Evolutionary conservation across 1,139 yeast genomes (phyloP).

Genomic region (Pichia sp.): DNA sequence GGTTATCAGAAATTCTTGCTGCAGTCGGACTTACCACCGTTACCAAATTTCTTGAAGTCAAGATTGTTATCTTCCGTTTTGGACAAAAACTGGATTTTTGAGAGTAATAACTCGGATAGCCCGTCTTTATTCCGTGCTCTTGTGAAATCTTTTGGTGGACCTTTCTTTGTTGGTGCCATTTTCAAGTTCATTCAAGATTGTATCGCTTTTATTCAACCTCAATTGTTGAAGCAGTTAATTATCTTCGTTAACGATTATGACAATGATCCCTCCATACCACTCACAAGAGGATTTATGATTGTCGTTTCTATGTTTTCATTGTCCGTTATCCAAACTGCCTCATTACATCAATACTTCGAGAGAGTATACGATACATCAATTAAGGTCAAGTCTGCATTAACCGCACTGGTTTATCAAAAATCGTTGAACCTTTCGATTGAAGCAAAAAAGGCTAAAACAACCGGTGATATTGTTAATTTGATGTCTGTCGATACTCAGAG

Average conservation of each 20-base stretch:
- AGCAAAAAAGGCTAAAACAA: constrained; percentile 69
- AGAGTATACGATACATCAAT: constrained; percentile 86
- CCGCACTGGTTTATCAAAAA: constrained; percentile 75
- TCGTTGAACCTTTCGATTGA: constrained; percentile 79
- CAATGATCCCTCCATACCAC: constrained; percentile 45
- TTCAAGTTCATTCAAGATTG: constrained; percentile 77
- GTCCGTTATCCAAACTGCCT: constrained; percentile 77
- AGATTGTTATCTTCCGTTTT: constrained; percentile 47
- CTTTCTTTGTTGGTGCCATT: constrained; percentile 66
- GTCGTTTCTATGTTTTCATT: constrained; percentile 80
- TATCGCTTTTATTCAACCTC: constrained; percentile 87
- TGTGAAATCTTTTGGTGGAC: constrained; percentile 62
- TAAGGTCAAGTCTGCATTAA: constrained; percentile 78
- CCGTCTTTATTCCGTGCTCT: constrained; percentile 71
- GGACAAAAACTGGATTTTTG: constrained; percentile 55
- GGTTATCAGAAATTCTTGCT: constrained; percentile 74
- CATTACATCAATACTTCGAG: constrained; percentile 89
- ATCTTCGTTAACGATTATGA: constrained; percentile 77
- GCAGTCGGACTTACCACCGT: constrained; percentile 74
- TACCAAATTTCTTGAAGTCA: constrained; percentile 65
- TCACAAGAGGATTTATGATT: constrained; percentile 78
- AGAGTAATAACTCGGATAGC: constrained; percentile 35
- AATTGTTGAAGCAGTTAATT: constrained; percentile 68
- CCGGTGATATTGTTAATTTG: constrained; percentile 96
- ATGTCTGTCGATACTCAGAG: constrained; percentile 98